Conservation (phyloP, 257 asterid species). For the Primulina huaijiensis region DNA sequence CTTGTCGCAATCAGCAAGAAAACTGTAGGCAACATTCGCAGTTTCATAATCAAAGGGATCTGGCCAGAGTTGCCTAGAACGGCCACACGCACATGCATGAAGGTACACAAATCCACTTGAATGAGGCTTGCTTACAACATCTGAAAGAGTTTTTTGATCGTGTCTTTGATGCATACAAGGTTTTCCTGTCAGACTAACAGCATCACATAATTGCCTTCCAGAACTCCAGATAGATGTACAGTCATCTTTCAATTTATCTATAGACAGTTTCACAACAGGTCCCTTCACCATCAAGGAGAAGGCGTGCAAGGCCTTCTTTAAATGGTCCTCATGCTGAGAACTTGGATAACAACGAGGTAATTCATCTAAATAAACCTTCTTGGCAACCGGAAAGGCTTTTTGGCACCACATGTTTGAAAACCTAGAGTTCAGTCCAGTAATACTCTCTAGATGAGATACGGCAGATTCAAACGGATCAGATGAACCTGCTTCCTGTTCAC, state of each 20-base stretch:
- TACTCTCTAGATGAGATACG: constrained; percentile 49
- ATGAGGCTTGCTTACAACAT: constrained; percentile 51
- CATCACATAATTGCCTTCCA: constrained; percentile 93
- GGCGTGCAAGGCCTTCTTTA: constrained; percentile 56
- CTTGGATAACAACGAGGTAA: constrained; percentile 87
- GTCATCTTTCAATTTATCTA: constrained; percentile 65
- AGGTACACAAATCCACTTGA: constrained; percentile 90
- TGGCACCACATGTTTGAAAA: constrained; percentile 85
- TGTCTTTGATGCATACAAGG: constrained; percentile 92
- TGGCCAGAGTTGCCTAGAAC: constrained; percentile 71
- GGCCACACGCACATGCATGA: constrained; percentile 99
- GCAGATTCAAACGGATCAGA: constrained; percentile 52
- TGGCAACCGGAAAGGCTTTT: constrained; percentile 80
- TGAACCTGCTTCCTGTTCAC: constrained; percentile 38
- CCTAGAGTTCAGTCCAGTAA: constrained; percentile 54
- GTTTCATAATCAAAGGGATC: constrained; percentile 91
- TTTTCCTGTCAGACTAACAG: constrained; percentile 90
- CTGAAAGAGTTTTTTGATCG: constrained; percentile 33
- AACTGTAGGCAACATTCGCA: constrained; percentile 55
- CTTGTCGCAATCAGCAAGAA: constrained; percentile 82
- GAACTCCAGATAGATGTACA: constrained; percentile 81
- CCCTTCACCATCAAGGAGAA: constrained; percentile 83
- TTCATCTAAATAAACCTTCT: constrained; percentile 63
- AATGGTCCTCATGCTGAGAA: constrained; percentile 69
- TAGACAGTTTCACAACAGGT: constrained; percentile 58